phyloP scores from a whole-genome alignment of 1,139 yeast species.

The Geotrichum cucujoidarum region DNA sequence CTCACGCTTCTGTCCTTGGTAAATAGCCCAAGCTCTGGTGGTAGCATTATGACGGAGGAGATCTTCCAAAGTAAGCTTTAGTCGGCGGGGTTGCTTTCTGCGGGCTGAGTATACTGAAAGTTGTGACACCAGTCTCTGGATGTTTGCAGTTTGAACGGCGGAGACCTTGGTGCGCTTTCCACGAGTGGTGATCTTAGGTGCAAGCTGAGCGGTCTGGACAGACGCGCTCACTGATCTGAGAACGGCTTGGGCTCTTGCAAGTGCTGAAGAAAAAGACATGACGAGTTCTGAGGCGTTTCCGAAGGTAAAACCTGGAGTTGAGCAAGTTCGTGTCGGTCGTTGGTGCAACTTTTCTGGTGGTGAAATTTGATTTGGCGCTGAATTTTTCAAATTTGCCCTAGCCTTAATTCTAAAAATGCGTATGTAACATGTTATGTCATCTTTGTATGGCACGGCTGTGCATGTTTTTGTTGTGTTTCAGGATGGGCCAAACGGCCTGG shows the following conservation, averaged over 20 bases:
- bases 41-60: constrained; percentile 79
- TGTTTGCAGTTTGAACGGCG: constrained; percentile 48
- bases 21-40: constrained; percentile 73
- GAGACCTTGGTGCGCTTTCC: constrained; percentile 42
- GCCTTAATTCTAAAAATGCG: too few species aligned
- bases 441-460: too few species aligned
- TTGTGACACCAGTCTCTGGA: constrained; percentile 52
- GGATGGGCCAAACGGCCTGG: too few species aligned
- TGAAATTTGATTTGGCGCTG: background rate
- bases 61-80: constrained; percentile 76
- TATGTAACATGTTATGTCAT: too few species aligned
- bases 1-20: constrained; percentile 48
- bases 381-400: too few species aligned
- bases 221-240: background rate
- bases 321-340: too few species aligned
- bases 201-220: background rate
- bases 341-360: too few species aligned
- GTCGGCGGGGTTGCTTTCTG: constrained; percentile 77
- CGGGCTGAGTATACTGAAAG: constrained; percentile 81
- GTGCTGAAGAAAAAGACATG: constrained; percentile 7
- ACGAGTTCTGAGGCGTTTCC: background rate
- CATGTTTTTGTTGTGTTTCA: too few species aligned
- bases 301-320: too few species aligned
- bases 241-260: constrained; percentile 5
- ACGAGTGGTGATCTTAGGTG: constrained; percentile 27